A percentile compares a stretch with the other conserved stretches of the same genome.
phyloP scores from a whole-genome alignment of 2,329 filamentous ascomycete genomes.

The Cadophora malorum region DNA sequence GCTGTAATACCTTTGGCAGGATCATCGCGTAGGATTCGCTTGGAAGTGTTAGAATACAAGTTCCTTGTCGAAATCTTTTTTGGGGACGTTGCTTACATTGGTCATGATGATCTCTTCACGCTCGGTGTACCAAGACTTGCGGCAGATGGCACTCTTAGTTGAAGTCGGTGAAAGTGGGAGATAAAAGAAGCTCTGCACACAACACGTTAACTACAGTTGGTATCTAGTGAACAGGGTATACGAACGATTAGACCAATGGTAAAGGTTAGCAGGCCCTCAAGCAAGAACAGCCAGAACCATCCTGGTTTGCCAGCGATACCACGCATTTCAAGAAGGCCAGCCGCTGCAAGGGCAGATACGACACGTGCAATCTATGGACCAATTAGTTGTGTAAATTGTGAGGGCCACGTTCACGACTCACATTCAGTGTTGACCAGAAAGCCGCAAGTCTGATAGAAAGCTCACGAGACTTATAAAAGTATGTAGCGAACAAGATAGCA shows the following conservation, averaged over 20 bases:
- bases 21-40: too few species aligned
- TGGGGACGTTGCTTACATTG: neutral
- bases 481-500: slow-evolving; percentile 70
- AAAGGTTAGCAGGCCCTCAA: too few species aligned
- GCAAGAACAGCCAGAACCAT: too few species aligned
- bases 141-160: slow-evolving; percentile 5
- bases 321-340: too few species aligned
- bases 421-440: slow-evolving; percentile 66
- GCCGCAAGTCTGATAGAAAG: slow-evolving; percentile 69
- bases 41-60: too few species aligned
- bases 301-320: too few species aligned
- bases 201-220: too few species aligned
- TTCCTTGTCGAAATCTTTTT: too few species aligned
- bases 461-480: slow-evolving; percentile 75
- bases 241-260: too few species aligned
- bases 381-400: slow-evolving; percentile 46
- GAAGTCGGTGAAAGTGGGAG: slow-evolving; percentile 16
- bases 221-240: too few species aligned
- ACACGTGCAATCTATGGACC: slow-evolving; percentile 34
- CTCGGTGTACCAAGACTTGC: slow-evolving; percentile 11
- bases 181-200: slow-evolving; percentile 31
- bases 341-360: neutral
- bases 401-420: slow-evolving; percentile 48
- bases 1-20: too few species aligned
- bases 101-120: slow-evolving; percentile 14